These are phyloP conservation scores for Eucalyptus curtisii DNA, from an alignment of 345 rosid genomes.

Conservation along the genomic window DNA sequence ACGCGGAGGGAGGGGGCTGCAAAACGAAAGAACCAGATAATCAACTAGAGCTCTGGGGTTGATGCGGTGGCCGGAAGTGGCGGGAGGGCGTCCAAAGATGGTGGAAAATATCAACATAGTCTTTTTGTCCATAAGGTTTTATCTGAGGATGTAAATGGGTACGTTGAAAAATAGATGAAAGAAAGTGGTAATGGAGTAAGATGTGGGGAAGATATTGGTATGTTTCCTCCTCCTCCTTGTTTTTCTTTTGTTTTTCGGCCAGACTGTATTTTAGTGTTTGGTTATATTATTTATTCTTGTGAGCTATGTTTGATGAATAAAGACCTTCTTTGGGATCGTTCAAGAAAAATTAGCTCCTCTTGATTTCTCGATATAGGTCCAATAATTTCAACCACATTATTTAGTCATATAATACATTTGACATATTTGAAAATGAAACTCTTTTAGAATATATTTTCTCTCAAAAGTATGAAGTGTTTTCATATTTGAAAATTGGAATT, in stretches of 20 bases:
- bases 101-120: too few relatives aligned
- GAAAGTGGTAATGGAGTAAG: accelerated
- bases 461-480: background rate
- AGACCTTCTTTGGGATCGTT: background rate
- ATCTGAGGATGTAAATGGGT: too few relatives aligned
- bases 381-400: background rate
- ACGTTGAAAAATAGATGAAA: background rate
- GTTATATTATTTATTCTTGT: background rate
- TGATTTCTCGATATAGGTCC: background rate
- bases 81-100: too few relatives aligned
- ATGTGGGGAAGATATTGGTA: background rate
- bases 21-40: too few relatives aligned
- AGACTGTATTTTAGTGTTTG: background rate
- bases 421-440: background rate
- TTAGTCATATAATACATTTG: background rate
- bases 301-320: background rate
- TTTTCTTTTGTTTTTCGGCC: too few relatives aligned
- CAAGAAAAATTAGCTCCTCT: background rate
- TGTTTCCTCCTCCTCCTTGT: background rate
- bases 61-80: too few relatives aligned
- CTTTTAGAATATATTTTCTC: background rate
- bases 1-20: background rate
- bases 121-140: too few relatives aligned
- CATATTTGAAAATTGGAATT: background rate
- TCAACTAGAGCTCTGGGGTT: too few relatives aligned